Base-by-base conservation (phyloP, 1,284 basidiomycete genomes). In the Fomitopsis betulina region DNA sequence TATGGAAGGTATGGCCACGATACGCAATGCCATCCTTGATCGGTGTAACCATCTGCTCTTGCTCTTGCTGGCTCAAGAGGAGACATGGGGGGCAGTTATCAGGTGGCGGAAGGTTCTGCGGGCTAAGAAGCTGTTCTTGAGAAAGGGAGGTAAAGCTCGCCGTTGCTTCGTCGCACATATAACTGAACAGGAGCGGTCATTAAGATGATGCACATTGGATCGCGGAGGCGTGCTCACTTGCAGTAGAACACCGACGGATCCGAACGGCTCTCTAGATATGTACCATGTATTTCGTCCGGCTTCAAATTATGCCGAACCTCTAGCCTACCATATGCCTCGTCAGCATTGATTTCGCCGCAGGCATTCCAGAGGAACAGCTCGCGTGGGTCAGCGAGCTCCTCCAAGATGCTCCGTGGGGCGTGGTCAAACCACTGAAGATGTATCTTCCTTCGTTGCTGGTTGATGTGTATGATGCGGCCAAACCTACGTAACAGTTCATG, bases 361-460 rank as follows among this genome's bases (percentile, higher is more conserved):
- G 78, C 65, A 3, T 83, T 69, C 30, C 78, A 79, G 3, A 87
- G 69, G 64, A 86, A 89, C 0, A 92, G 67, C 62, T 91, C 88
- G 57, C 84, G 84, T 0, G 80, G 73, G 60, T 86, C 73, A 0
- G 79, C 80, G 9, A 89, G 69, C 58, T 88, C 83, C 33, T 77
- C 72, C 27, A 89, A 66, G 30, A 82, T 68, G 0, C 83, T 85
- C 58, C 81, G 77, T 0, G 81, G 80, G 0, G 82, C 79, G 64
- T 90, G 88, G 53, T 87, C 79, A 33, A 86, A 81, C 87, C 87
- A 92, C 42, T 84, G 86, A 5, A 88, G 69, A 69, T 91, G 89
- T 0, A 79, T 77, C 1, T 62, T 69, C 56, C 77, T 61, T 27
- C 54, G 67, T 1, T 71, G 56, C 35, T 79, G 73, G 23, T 79